Base-by-base conservation (phyloP, 2,329 filamentous ascomycete genomes). In the Alternaria postmessia region DNA sequence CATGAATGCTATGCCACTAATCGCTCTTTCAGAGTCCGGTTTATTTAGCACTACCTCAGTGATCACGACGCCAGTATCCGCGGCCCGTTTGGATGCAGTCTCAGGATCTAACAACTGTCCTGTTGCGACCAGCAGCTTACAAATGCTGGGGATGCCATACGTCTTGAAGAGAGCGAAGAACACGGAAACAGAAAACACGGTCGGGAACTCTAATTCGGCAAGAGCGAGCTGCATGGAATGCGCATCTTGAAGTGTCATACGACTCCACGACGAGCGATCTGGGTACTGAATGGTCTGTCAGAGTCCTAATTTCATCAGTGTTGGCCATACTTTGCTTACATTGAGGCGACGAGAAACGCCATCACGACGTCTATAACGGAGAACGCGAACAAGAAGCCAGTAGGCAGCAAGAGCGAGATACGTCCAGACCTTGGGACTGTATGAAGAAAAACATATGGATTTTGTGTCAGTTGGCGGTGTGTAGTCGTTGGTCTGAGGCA, bases 1-100 rank as follows among this genome's bases (percentile, higher is more conserved):
- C 79, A 89, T 87, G 34, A 88, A 84, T 4, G 87, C 84, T 47
- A 90, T 81, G 3, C 85, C 86, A 7, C 64, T 65, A 32, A 68
- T 75, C 26, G 71, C 61, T 3, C 77, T 69, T n/a, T 83, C 78
- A 8, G 70, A 72, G 34, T 65, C 63, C 1, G 75, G 75, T 30
- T 67, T 36, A 34, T 70, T 57, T 1, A 38, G 49, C 9, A 74
- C 57, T 44, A 78, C 77, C 42, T 79, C 77, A 16, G 57, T 53
- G 22, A 78, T 75, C 8, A 79, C 65, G 18, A 78, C 57, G 5
- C 38, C 54, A 4, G 77, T 79, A 51, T 79, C 77, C 6, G 67
- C 70, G 59, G 68, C 76, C n/a, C 75, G 70, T 53, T 67, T 56
- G 12, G 59, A 61, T 32, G 32, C 32, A 16, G 32, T 16, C 1